Percentiles rank a stretch among this genome's conserved stretches.
These are phyloP conservation scores for Ceratocystis colombiana DNA, from an alignment of 2,329 filamentous ascomycete genomes.

Conservation along the genomic window DNA sequence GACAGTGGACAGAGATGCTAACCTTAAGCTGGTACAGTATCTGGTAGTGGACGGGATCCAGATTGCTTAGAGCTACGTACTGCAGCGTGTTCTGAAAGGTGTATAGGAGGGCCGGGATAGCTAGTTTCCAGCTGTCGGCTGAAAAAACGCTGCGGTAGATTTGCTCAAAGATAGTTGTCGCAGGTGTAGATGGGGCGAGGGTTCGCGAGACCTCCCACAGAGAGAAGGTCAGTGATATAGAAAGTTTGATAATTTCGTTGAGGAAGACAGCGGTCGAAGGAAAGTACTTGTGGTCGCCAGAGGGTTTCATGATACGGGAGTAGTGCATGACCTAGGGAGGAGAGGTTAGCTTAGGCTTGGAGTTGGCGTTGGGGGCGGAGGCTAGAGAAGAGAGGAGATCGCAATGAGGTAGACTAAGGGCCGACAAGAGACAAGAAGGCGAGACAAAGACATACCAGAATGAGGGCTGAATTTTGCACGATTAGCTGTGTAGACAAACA, in stretches of 20 bases:
- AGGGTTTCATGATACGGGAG: constrained; percentile 81
- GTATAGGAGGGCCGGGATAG: constrained; percentile 77
- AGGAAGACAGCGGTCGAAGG: constrained; percentile 90
- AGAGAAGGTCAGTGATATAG: constrained; percentile 74
- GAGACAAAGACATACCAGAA: constrained; percentile 44
- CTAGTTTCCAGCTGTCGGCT: constrained; percentile 88
- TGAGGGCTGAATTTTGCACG: constrained; percentile 65
- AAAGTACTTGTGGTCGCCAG: constrained; percentile 77
- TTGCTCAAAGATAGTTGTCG: constrained; percentile 68
- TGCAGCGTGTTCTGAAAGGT: constrained; percentile 89
- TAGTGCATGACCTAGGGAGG: constrained; percentile 72
- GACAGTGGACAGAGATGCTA: constrained; percentile 24
- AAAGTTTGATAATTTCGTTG: constrained; percentile 83
- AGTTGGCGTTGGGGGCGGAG: neutral
- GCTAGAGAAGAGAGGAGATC: neutral
- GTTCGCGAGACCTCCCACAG: constrained; percentile 76
- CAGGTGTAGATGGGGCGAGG: constrained; percentile 66
- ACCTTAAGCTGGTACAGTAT: constrained; percentile 86
- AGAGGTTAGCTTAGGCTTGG: constrained; percentile 17
- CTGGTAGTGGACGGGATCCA: constrained; percentile 89
- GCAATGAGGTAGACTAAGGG: neutral
- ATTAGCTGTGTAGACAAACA: constrained; percentile 45
- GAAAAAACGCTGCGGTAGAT: constrained; percentile 74
- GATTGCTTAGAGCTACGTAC: constrained; percentile 80
- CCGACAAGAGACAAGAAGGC: neutral